phyloP scores from a whole-genome alignment of 2,329 filamentous ascomycete species.

The Cercospora sesami region DNA sequence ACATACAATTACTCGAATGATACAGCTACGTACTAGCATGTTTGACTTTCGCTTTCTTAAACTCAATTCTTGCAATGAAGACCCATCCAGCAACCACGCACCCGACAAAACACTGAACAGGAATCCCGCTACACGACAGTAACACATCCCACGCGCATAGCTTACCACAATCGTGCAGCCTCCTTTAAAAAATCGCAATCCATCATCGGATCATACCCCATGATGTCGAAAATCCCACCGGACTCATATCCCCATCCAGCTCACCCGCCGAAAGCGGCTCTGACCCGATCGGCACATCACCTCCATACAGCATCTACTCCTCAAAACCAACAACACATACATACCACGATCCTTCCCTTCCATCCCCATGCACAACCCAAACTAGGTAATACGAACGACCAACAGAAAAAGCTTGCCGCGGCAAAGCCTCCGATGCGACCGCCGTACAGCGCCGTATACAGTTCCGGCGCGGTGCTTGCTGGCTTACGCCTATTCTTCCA shows the following conservation, averaged over 20 bases:
- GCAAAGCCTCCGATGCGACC: background rate
- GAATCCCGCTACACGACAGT: background rate
- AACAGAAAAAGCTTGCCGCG: background rate
- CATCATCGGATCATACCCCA: background rate
- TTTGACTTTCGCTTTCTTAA: background rate
- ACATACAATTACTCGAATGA: background rate
- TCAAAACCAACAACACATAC: background rate
- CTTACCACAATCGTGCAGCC: background rate
- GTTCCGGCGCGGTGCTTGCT: background rate
- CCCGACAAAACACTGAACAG: no score
- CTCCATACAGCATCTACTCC: slow-evolving; percentile 2
- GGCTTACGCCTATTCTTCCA: background rate
- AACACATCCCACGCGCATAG: background rate
- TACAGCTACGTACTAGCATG: background rate
- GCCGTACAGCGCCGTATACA: background rate
- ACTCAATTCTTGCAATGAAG: background rate
- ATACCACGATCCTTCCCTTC: background rate
- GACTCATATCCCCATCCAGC: background rate
- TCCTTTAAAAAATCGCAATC: background rate
- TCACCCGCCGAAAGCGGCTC: background rate
- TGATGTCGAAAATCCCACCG: background rate
- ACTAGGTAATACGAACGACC: background rate
- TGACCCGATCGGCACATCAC: background rate
- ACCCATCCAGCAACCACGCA: background rate
- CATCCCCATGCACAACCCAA: background rate